Evolutionary conservation across 2,329 filamentous ascomycete species (phyloP).

Genomic region (Cyanodermella asteris): DNA sequence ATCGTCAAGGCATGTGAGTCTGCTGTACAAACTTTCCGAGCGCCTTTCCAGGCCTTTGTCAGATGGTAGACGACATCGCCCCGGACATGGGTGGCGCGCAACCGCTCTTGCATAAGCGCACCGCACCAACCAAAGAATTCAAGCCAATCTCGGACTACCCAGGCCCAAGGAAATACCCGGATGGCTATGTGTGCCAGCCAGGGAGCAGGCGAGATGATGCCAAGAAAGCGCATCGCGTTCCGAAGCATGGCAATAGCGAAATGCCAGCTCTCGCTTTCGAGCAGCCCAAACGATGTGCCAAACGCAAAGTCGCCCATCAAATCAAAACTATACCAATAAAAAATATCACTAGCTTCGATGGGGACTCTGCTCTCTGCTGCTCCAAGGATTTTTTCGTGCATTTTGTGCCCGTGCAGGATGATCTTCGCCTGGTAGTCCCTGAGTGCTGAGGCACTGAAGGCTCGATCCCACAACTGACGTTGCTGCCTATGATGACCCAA

Average conservation of each 20-base stretch:
- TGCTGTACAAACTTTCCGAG: too few relatives aligned
- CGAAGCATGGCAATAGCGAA: conserved; percentile 4
- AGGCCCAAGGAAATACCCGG: conserved; percentile 1
- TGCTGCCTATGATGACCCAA: conserved; percentile 1
- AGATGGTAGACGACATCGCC: too few relatives aligned
- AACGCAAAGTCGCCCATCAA: conserved; percentile 7
- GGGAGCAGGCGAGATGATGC: conserved; percentile 1
- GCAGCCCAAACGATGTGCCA: conserved; percentile 6
- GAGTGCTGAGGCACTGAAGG: conserved; percentile 4
- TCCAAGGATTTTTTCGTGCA: too few relatives aligned
- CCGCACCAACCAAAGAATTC: conserved; percentile 2
- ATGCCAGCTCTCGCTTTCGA: conserved; percentile 3
- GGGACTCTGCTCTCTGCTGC: conserved; percentile 5
- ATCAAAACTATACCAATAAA: conserved; percentile 6
- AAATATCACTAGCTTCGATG: conserved; percentile 2
- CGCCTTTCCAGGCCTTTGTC: too few relatives aligned
- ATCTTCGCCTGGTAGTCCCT: conserved; percentile 9
- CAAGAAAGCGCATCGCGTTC: conserved; percentile 1
- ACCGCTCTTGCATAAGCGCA: conserved; percentile 1
- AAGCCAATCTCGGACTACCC: conserved; percentile 1
- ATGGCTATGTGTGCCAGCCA: conserved; percentile 3
- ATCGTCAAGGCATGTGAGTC: too few relatives aligned
- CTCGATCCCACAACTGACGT: conserved; percentile 6
- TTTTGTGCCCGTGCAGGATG: conserved; percentile 5
- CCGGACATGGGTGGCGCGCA: too few relatives aligned